A percentile compares a stretch with the other conserved stretches of the same genome.
Evolutionary conservation across 306 rosid genomes (phyloP).

Genomic region (Vigna hirtella): DNA sequence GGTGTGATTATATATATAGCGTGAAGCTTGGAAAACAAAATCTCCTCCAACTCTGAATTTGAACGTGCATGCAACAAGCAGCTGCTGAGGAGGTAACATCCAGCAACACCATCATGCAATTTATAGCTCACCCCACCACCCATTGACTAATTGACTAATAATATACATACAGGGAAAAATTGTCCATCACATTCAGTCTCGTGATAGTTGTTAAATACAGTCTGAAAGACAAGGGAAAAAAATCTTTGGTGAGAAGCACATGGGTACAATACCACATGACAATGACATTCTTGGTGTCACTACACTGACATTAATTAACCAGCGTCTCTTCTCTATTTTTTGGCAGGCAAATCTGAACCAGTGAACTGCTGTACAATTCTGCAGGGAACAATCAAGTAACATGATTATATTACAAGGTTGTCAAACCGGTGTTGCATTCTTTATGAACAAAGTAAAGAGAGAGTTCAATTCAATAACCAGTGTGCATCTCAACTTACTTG

Average conservation of each 20-base stretch:
- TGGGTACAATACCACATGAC: conserved; percentile 42
- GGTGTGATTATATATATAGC: conserved; percentile 10
- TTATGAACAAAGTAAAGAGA: background rate
- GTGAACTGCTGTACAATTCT: conserved; percentile 68
- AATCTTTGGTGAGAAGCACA: conserved; percentile 47
- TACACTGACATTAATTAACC: conserved; percentile 41
- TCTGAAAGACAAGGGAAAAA: conserved; percentile 38
- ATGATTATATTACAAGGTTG: conserved; percentile 34
- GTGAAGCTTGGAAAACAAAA: conserved; percentile 38
- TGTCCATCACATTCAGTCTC: conserved; percentile 47
- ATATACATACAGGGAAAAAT: conserved; percentile 51
- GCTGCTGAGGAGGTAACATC: conserved; percentile 47
- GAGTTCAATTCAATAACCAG: conserved; percentile 3
- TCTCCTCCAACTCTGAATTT: conserved; percentile 38
- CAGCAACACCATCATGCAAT: conserved; percentile 28
- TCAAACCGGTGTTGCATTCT: background rate
- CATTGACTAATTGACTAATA: conserved; percentile 36
- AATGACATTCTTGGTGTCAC: conserved; percentile 31
- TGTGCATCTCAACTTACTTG: conserved; percentile 57
- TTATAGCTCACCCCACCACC: conserved; percentile 42
- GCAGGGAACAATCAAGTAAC: conserved; percentile 48
- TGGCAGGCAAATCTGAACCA: conserved; percentile 51
- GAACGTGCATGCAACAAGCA: conserved; percentile 33
- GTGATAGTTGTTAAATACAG: conserved; percentile 16
- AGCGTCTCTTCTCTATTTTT: conserved; percentile 48